Evolutionary conservation across 768 basidiomycete species (phyloP).

Genomic region (Myochromella boudieri): DNA sequence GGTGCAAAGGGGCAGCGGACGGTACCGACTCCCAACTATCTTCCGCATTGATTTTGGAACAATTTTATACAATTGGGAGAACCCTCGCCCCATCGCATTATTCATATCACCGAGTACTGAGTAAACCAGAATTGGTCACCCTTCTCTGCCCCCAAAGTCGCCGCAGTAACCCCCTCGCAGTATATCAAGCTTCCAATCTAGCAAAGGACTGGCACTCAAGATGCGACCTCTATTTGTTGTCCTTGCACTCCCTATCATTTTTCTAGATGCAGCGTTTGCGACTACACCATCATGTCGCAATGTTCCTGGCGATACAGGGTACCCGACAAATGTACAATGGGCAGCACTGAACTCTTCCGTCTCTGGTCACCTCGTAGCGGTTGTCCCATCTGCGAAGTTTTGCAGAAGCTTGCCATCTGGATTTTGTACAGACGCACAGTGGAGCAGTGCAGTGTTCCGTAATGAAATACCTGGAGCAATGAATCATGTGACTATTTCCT

Average conservation of each 20-base stretch:
- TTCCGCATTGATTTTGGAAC: too few relatives aligned
- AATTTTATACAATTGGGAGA: too few relatives aligned
- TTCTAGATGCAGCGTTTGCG: background rate
- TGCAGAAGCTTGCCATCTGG: constrained; percentile 13
- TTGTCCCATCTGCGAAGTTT: constrained; percentile 21
- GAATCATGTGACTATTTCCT: constrained; percentile 17
- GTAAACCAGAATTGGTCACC: too few relatives aligned
- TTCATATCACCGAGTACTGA: too few relatives aligned
- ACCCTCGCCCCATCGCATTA: too few relatives aligned
- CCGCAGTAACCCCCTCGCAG: too few relatives aligned
- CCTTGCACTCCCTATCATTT: background rate
- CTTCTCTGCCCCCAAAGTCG: too few relatives aligned
- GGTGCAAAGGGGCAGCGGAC: too few relatives aligned
- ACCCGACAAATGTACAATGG: constrained; percentile 19
- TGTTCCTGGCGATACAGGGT: constrained; percentile 20
- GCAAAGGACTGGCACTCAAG: background rate
- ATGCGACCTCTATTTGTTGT: background rate
- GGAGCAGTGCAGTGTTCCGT: constrained; percentile 20
- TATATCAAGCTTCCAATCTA: too few relatives aligned
- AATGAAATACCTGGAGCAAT: constrained; percentile 18
- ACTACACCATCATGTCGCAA: constrained; percentile 19
- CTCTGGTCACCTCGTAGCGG: constrained; percentile 20
- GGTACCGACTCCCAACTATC: too few relatives aligned
- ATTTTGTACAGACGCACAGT: constrained; percentile 8
- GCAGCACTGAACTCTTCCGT: constrained; percentile 20